phyloP scores from a whole-genome alignment of 768 basidiomycete species.

The Infundibulicybe gibba region DNA sequence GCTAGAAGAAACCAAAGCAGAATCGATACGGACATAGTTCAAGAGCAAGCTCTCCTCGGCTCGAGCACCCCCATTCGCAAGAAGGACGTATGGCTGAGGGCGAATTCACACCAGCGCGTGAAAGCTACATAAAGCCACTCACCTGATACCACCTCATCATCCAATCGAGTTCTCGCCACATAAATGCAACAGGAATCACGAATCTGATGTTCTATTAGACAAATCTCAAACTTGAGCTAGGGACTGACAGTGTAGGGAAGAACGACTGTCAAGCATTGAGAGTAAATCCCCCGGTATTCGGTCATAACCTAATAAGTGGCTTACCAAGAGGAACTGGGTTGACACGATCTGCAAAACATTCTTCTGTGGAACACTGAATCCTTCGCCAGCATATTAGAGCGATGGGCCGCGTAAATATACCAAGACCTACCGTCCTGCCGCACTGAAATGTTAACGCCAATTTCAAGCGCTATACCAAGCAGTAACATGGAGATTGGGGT shows the following conservation, averaged over 20 bases:
- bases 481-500: conserved; percentile 39
- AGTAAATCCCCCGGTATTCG: background rate
- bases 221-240: background rate
- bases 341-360: conserved; percentile 51
- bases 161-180: conserved; percentile 54
- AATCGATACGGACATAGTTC: conserved; percentile 49
- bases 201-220: conserved; percentile 21
- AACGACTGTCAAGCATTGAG: conserved; percentile 40
- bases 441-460: conserved; percentile 38
- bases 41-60: conserved; percentile 61
- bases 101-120: conserved; percentile 4
- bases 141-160: conserved; percentile 58
- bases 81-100: conserved; percentile 55
- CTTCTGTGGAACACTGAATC: conserved; percentile 46
- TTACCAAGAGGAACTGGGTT: conserved; percentile 40
- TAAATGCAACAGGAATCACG: conserved; percentile 44
- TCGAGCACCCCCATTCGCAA: conserved; percentile 47
- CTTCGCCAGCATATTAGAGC: conserved; percentile 23
- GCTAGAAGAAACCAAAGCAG: background rate
- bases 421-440: conserved; percentile 34
- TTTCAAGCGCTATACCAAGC: conserved; percentile 44
- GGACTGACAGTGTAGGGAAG: conserved; percentile 46
- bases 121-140: conserved; percentile 8
- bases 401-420: background rate
- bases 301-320: conserved; percentile 6